Evolutionary conservation across 345 rosid genomes (phyloP), one percentile per base, ranked within the genome.

Genomic region (Brassica cretica): DNA sequence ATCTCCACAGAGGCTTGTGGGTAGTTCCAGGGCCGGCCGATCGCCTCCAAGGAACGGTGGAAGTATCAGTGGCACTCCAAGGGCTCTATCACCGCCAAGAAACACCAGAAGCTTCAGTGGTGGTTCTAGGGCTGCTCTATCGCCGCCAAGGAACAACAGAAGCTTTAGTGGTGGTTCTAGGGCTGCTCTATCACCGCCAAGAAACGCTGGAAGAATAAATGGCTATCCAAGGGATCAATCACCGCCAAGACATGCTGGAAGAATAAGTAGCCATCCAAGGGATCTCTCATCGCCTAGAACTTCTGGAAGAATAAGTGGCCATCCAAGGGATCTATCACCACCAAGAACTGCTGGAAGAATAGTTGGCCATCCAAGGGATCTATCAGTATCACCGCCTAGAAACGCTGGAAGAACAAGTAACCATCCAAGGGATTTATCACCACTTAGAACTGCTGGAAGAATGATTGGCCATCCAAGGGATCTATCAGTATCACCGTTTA

Each of bases 1-100:
- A 84, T 89, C 97, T 66, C 96, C 97, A 0, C 93, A 89, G 75
- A 85, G 86, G 76, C 76, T 73, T 75, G 15, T 80, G 64, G 73
- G 83, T 77, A 72, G 82, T 73, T 89, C 94, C 68, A 84, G 91
- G 87, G 97, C 21, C 21, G 24, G 85, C 11, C 62, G 84, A 39
- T 88, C 96, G 6, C 93, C 91, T 10, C 86, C 85, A 16, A 67
- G 68, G 49, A 59, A 30, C 60, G 3, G 9, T 10, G 61, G 46
- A 60, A 66, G 73, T 49, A 7, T 41, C 15, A 29, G 68, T 5
- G 73, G 68, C 6, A 30, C 0, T 30, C 15, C 68, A 15, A 78
- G 81, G 68, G 53, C 8, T 29, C 56, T 35, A 46, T 66, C 68
- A 16, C 68, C 68, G 49, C 27, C 27, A 5, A 64, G 69, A 25